These are phyloP conservation scores for Sphaceloma murrayae DNA, from an alignment of 2,329 filamentous ascomycete genomes.

Conservation along the genomic window DNA sequence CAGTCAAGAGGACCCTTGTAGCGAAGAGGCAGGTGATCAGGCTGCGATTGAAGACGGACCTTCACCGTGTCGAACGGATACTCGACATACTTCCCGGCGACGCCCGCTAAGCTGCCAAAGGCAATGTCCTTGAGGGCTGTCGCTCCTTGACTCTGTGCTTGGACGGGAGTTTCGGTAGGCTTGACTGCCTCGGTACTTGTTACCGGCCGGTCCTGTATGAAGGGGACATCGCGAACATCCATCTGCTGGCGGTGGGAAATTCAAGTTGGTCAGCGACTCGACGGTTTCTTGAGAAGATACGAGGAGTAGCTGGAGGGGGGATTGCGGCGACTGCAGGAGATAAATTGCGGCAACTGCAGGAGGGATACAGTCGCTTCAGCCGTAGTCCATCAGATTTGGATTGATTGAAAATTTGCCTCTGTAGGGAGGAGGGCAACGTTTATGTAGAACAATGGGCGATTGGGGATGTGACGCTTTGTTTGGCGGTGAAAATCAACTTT, in stretches of 20 bases:
- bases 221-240: conserved; percentile 18
- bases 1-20: conserved; percentile 88
- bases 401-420: neutral
- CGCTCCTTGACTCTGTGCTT: conserved; percentile 35
- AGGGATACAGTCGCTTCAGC: conserved; percentile 8
- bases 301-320: neutral
- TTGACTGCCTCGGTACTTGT: neutral
- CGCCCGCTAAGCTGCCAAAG: conserved; percentile 84
- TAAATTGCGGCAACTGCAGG: conserved; percentile 13
- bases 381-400: conserved; percentile 10
- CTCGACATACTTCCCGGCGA: conserved; percentile 91
- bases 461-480: conserved; percentile 9
- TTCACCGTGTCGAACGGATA: conserved; percentile 99
- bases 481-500: conserved; percentile 12
- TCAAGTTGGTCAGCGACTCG: neutral
- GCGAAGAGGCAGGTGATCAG: conserved; percentile 66
- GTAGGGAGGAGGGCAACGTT: neutral
- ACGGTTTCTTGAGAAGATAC: neutral
- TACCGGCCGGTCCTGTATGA: conserved; percentile 10
- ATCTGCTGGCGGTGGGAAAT: conserved; percentile 16
- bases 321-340: neutral
- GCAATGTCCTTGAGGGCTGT: conserved; percentile 77
- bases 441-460: neutral
- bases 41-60: conserved; percentile 92
- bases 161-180: neutral